These are phyloP conservation scores for Delphinella strobiligena DNA, from an alignment of 2,329 filamentous ascomycete species.

Conservation along the genomic window DNA sequence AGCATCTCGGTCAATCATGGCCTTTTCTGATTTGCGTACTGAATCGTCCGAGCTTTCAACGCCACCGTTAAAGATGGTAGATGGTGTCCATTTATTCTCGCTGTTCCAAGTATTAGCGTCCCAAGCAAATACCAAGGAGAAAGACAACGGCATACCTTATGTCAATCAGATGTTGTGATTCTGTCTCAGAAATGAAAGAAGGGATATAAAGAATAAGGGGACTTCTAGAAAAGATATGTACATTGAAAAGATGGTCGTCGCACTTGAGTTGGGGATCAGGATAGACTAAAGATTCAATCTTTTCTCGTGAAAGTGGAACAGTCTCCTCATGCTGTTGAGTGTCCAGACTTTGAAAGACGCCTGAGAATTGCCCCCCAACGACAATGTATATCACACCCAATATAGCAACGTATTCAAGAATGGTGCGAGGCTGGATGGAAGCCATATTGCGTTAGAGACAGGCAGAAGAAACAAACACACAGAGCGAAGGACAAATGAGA, in stretches of 20 bases:
- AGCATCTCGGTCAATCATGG: slow-evolving; percentile 31
- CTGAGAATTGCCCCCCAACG: slow-evolving; percentile 15
- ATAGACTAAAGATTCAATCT: slow-evolving; percentile 26
- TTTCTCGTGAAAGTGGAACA: slow-evolving; percentile 17
- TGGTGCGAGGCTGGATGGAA: slow-evolving; percentile 13
- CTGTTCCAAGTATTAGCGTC: slow-evolving; percentile 11
- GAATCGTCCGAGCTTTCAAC: slow-evolving; percentile 34
- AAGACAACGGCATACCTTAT: slow-evolving; percentile 33
- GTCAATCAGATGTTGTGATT: slow-evolving; percentile 38
- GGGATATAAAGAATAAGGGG: slow-evolving; percentile 49
- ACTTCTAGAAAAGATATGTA: slow-evolving; percentile 40
- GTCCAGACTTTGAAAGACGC: background rate
- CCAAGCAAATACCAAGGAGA: slow-evolving; percentile 7
- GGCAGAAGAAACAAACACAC: too few species aligned
- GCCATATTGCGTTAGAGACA: background rate
- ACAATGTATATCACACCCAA: slow-evolving; percentile 20
- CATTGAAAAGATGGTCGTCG: slow-evolving; percentile 23
- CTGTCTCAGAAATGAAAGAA: slow-evolving; percentile 37
- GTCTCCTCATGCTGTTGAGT: slow-evolving; percentile 8
- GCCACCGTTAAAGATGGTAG: slow-evolving; percentile 41
- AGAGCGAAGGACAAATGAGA: too few species aligned
- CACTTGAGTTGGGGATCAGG: slow-evolving; percentile 28
- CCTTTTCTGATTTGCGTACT: slow-evolving; percentile 43
- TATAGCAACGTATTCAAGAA: slow-evolving; percentile 20
- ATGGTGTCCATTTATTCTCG: slow-evolving; percentile 38